Base-by-base conservation (phyloP, 371 early-diverging fungal genomes). In the Mucor racemosus region DNA sequence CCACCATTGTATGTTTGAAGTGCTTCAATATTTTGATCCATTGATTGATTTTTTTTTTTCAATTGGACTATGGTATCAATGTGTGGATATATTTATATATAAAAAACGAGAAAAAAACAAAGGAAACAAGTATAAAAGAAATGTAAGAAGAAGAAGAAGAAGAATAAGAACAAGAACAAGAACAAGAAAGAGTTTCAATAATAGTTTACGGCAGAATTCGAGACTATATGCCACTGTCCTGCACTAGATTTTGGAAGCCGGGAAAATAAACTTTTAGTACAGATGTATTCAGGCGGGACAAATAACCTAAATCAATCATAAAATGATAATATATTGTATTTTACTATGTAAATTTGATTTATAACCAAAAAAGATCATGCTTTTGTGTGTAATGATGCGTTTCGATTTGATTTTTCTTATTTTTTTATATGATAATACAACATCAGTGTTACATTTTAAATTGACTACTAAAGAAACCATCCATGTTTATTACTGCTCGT, bases 1-100 rank as follows among this genome's bases (percentile, higher is more conserved):
- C 74, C 72, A 11, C 65, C 66, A 72, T 74, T 59, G 36, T 69
- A 74, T 31, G 62, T 10, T 41, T 72, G 69, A 6, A 15, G 9
- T 8, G 68, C 68, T 14, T 40, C 50, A 9, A 40, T 33, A 15
- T 41, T 40, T 15, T 33, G 7, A 5, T 68, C 65, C 73, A 72
- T 69, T 40, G 62, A 26, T 50, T 11, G 2, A 26, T 11, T 3
- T 21, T 11, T 9, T 10, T 21, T 21, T 8, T 9, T 38, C 38
- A 38, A 38, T 38, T 38, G 9, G 38, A 11, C 5, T 38, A 38
- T 38, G 11, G 4, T 38, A 38, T 38, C 38, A 38, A 38, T 38
- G 38, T 11, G 17, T 21, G 19, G 19, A 4, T 19, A 7, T 26
- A 9, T 26, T 6, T 19, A 21, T 48, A 19, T 17, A 19, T 5